Conservation (phyloP, 2,329 filamentous ascomycete species). For the Colletotrichum musicola region DNA sequence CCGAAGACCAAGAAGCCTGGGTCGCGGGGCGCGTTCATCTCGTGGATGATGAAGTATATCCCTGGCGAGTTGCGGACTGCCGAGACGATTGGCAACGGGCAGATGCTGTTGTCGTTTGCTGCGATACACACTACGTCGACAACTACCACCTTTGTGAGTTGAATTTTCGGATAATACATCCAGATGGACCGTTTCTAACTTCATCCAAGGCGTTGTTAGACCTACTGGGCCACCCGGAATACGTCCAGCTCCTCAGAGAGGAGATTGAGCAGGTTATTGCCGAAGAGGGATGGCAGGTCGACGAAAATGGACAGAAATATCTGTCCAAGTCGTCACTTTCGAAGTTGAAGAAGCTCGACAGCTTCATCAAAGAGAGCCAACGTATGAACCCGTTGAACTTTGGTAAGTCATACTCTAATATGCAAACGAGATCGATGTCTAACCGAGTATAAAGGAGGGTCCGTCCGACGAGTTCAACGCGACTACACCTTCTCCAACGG, state of each 20-base stretch:
- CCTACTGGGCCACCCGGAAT: constrained; percentile 53
- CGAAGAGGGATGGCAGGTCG: constrained; percentile 48
- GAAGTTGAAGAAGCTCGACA: constrained; percentile 55
- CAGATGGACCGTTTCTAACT: background rate
- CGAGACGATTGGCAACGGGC: constrained; percentile 19
- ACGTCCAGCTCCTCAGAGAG: constrained; percentile 55
- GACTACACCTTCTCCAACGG: constrained; percentile 52
- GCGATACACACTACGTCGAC: constrained; percentile 58
- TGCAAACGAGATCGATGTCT: constrained; percentile 67
- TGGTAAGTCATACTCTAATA: constrained; percentile 39
- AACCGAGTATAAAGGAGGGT: constrained; percentile 57
- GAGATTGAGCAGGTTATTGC: constrained; percentile 54
- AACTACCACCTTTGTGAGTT: constrained; percentile 41
- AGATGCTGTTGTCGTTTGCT: constrained; percentile 42
- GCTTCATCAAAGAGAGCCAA: constrained; percentile 55
- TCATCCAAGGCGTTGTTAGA: constrained; percentile 51
- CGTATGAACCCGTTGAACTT: constrained; percentile 47
- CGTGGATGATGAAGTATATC: constrained; percentile 57
- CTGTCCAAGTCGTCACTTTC: constrained; percentile 50
- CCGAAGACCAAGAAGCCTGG: constrained; percentile 48
- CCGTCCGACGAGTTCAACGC: constrained; percentile 53
- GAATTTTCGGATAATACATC: background rate
- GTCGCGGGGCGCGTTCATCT: constrained; percentile 46
- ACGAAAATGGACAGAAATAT: background rate
- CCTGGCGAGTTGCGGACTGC: background rate